Base-by-base conservation (phyloP, 2,329 filamentous ascomycete genomes). In the Penicillium corylophilum region DNA sequence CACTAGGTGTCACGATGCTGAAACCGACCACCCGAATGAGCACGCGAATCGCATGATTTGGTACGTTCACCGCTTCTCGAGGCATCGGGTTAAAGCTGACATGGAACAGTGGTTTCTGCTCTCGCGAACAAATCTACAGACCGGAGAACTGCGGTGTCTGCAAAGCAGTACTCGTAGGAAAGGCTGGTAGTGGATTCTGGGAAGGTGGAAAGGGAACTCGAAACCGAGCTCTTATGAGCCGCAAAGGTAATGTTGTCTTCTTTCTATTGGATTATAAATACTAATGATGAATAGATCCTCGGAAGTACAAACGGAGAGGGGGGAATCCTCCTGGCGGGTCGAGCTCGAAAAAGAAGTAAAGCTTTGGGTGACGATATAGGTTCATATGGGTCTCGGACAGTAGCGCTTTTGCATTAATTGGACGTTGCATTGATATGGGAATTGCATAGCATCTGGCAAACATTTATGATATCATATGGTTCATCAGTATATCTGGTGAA, bases 1-100 rank as follows among this genome's bases (percentile, higher is more conserved):
- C 16, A 18, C 3, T 64, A 82, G 81, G 73, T 95, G 90, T 71
- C 90, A 95, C 64, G 89, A 94, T 67, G 79, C 75, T 15, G 79
- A 74, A 9, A 83, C 85, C 61, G 85, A 87, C 45, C 90, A 95
- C 72, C 75, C 81, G 7, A 86, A 89, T 58, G 90, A 94, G 73
- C 90, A 89, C 79, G 90, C 90, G 7, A 90, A 87, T 64, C 79
- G 89, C 44, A 94, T 94, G 88, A 83, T 93, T 31, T 93, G 88
- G 76, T 78, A 71, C 52, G 74, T 64, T 16, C 16, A 31, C 2
- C 20, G 16, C 22, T 18, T 2, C 2, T 16, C 4, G 3, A 26
- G 33, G 13, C 0, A 8, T 6, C 4, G 16, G 3, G 7, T 35
- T 5, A 3, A 5, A 40, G 4, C 46, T 51, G 24, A 59, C 10